These are phyloP conservation scores for Parastagonospora nodorum DNA, from an alignment of 2,329 filamentous ascomycete species.

Conservation along the genomic window DNA sequence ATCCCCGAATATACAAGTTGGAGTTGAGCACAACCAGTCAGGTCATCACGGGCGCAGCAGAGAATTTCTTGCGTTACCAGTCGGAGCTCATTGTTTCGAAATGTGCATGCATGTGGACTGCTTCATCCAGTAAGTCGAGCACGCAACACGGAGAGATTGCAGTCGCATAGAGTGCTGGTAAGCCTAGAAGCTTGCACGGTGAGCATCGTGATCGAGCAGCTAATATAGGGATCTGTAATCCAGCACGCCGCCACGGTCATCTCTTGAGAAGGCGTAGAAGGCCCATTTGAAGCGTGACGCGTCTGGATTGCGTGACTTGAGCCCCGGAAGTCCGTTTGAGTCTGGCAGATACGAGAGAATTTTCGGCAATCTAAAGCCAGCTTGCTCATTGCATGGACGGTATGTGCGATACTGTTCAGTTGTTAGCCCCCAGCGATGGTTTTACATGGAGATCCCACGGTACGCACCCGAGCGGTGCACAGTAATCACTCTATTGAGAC, in stretches of 20 bases:
- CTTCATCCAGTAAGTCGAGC: constrained; percentile 1
- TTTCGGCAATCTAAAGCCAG: no score
- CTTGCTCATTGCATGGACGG: no score
- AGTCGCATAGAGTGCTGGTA: neutral
- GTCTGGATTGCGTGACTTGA: no score
- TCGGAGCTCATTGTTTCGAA: neutral
- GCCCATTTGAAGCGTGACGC: no score
- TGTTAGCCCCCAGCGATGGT: no score
- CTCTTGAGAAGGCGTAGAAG: neutral
- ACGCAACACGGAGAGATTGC: constrained; percentile 3
- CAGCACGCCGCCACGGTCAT: neutral
- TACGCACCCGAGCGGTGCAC: no score
- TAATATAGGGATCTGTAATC: neutral
- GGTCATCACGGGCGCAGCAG: neutral
- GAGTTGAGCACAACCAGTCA: neutral
- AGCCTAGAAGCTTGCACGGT: neutral
- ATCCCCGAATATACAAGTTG: constrained; percentile 3
- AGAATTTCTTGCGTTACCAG: neutral
- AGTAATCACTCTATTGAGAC: no score
- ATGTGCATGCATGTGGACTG: neutral
- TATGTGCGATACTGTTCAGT: no score
- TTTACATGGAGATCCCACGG: no score
- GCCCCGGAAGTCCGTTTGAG: no score
- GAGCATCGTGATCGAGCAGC: neutral
- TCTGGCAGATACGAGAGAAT: no score